These are phyloP conservation scores for Alternaria sp. DNA, from an alignment of 2,329 filamentous ascomycete species.

Conservation along the genomic window DNA sequence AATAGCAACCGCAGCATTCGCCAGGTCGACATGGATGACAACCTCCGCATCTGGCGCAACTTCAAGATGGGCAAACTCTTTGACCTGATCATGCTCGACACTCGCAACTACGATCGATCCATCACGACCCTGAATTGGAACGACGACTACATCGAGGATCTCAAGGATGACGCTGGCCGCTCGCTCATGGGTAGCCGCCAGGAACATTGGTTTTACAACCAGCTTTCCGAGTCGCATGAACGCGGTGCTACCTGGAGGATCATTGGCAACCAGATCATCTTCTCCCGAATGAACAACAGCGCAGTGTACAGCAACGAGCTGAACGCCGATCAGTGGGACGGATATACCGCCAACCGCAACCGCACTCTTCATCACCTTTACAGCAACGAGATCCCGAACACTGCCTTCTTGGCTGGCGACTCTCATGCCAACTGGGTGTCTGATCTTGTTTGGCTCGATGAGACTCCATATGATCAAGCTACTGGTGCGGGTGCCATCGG, in stretches of 20 bases:
- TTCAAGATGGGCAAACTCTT: conserved; percentile 51
- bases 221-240: conserved; percentile 61
- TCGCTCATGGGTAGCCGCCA: conserved; percentile 73
- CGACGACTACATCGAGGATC: conserved; percentile 63
- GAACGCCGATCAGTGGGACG: conserved; percentile 67
- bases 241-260: conserved; percentile 72
- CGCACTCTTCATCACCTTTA: conserved; percentile 71
- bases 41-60: conserved; percentile 51
- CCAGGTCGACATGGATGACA: conserved; percentile 55
- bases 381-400: conserved; percentile 71
- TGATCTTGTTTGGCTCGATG: conserved; percentile 52
- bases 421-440: conserved; percentile 67
- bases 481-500: conserved; percentile 51
- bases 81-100: conserved; percentile 53
- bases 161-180: conserved; percentile 69
- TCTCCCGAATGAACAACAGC: conserved; percentile 37
- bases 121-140: conserved; percentile 54
- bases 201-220: conserved; percentile 66
- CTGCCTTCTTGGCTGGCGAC: conserved; percentile 73
- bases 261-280: conserved; percentile 69
- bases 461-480: conserved; percentile 43
- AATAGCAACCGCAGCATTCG: conserved; percentile 43
- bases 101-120: conserved; percentile 48
- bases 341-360: conserved; percentile 71
- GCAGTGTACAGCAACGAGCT: conserved; percentile 23